Evolutionary conservation across 2,329 filamentous ascomycete species (phyloP).

Genomic region (Lojkania enalia): DNA sequence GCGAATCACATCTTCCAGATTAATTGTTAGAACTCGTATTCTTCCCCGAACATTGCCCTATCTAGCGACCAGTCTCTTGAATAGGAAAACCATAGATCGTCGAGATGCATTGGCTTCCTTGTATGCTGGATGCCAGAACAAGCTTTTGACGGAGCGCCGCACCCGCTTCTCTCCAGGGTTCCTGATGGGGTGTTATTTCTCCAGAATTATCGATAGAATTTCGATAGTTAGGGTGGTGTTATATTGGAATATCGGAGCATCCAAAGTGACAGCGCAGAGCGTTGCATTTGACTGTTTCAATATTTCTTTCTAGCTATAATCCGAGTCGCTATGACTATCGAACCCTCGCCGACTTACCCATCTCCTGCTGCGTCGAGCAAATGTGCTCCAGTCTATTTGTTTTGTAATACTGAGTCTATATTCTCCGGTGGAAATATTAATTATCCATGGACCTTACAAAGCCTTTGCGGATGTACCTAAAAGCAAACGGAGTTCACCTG

Average conservation of each 20-base stretch:
- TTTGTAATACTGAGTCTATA: no score
- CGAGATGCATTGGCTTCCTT: constrained; percentile 17
- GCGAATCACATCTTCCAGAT: constrained; percentile 12
- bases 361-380: no score
- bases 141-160: constrained; percentile 13
- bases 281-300: background rate
- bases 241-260: constrained; percentile 7
- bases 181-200: no score
- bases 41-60: background rate
- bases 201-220: constrained; percentile 8
- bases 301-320: background rate
- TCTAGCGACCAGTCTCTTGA: background rate
- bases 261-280: background rate
- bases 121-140: constrained; percentile 13
- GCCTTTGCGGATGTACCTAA: no score
- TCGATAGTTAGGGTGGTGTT: constrained; percentile 1
- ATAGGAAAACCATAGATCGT: constrained; percentile 21
- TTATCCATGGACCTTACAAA: no score
- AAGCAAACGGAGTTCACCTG: no score
- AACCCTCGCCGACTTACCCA: constrained; percentile 10
- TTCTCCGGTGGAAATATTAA: no score
- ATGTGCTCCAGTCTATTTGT: no score
- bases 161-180: constrained; percentile 1
- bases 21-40: constrained; percentile 11
- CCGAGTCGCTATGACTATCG: background rate